phyloP scores from a whole-genome alignment of 306 rosid genomes.

The Rosa rugosa region DNA sequence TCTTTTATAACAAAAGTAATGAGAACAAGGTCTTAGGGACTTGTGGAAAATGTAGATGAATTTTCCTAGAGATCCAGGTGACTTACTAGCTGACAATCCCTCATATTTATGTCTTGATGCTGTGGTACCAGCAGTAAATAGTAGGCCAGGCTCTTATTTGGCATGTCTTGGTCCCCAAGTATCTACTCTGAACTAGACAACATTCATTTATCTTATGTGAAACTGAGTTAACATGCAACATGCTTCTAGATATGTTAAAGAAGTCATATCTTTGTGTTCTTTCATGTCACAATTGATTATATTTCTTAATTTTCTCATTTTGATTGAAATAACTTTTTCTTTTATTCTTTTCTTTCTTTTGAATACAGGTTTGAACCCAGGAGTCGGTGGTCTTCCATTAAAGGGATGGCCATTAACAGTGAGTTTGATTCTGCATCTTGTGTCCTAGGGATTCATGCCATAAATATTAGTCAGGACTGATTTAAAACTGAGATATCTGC shows the following conservation, averaged over 20 bases:
- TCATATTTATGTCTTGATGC: slow-evolving; percentile 3
- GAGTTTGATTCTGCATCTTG: slow-evolving; percentile 37
- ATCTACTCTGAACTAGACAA: background rate
- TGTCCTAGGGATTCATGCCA: slow-evolving; percentile 18
- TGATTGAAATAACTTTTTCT: background rate
- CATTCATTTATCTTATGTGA: background rate
- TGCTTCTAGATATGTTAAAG: background rate
- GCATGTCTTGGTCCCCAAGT: slow-evolving; percentile 2
- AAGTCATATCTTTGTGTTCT: background rate
- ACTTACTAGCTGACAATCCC: background rate
- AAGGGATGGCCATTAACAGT: slow-evolving; percentile 98
- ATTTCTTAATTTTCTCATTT: background rate
- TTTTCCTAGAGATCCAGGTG: background rate
- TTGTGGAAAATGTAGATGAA: background rate
- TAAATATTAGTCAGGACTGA: slow-evolving; percentile 20
- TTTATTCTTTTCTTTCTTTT: slow-evolving; percentile 23
- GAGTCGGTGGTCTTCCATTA: slow-evolving; percentile 74
- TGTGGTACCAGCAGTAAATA: background rate
- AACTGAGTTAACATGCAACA: background rate
- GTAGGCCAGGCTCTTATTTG: background rate
- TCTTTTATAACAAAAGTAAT: background rate
- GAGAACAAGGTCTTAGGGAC: background rate
- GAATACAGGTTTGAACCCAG: slow-evolving; percentile 64
- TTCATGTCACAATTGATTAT: background rate
- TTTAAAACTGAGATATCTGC: slow-evolving; percentile 27